Evolutionary conservation across 208 protist genomes (phyloP), one percentile per base, ranked within the genome.

Genomic region (Crithidia fasciculata): DNA sequence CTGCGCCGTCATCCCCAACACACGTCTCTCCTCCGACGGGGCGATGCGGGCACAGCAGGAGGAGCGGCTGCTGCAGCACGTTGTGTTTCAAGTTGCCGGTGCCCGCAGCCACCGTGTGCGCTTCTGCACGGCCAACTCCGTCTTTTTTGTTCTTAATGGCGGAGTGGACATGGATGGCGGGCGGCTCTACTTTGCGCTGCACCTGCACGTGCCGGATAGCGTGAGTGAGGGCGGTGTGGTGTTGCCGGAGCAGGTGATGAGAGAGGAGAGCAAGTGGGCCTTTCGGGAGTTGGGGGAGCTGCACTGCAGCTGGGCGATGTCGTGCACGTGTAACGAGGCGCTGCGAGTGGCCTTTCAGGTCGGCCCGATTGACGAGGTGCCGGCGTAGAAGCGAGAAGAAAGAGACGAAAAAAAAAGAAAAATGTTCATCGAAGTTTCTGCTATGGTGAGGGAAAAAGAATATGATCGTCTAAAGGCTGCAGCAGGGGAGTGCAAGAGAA

Each of bases 181-280:
- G n/a, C 81, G 87, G 9, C 37, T 92, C 19, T 92, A 93, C 82
- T 96, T 93, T 81, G 82, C 73, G 45, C 68, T 95, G 18, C 78
- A 89, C 41, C 68, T 92, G 15, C 76, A 86, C 59, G 63, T 78
- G 19, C 49, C 61, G 57, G 12, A 72, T 15, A 52, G 41, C 15
- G 28, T 43, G 40, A 47, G 55, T 13, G 74, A 49, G 50, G 72
- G 43, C 41, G 36, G 61, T 0, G 50, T 39, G 0, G 36, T 57
- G 53, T 40, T 58, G 13, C 19, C 63, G 12, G 78, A 81, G 53
- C 50, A 57, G 4, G 59, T 65, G 36, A 63, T 68, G 59, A 19
- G 60, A 8, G 68, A 70, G 52, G 84, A 90, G 75, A 57, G 71
- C 13, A 19, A 53, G 37, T 80, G 70, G 69, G 87, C 87, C 0